phyloP scores from a whole-genome alignment of 768 basidiomycete species.

The Botryobasidium botryosum region DNA sequence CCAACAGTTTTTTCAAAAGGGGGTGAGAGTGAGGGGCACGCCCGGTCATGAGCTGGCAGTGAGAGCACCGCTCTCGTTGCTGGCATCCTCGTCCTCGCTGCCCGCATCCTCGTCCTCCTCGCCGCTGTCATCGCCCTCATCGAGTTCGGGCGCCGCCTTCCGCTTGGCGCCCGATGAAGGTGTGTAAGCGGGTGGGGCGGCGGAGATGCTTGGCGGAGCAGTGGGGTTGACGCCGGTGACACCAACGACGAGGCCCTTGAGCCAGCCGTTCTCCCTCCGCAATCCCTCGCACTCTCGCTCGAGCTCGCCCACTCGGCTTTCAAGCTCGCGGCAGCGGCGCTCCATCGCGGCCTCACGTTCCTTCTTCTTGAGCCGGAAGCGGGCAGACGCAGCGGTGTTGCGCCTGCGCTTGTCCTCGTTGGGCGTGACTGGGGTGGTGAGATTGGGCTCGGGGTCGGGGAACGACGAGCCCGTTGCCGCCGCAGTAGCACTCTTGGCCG shows the following conservation, averaged over 20 bases:
- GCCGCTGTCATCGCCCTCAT: too few species aligned
- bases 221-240: conserved; percentile 33
- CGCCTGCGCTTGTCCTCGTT: conserved; percentile 84
- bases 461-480: not conserved
- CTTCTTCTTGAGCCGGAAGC: conserved; percentile 92
- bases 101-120: conserved; percentile 90
- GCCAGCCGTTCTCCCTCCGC: conserved; percentile 80
- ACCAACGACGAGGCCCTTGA: conserved; percentile 78
- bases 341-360: conserved; percentile 85
- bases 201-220: too few species aligned
- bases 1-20: too few species aligned
- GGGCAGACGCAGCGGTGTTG: conserved; percentile 84
- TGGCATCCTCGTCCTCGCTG: too few species aligned
- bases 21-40: too few species aligned
- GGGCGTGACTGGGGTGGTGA: conserved; percentile 26
- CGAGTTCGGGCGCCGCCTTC: too few species aligned
- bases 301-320: conserved; percentile 57
- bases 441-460: conserved; percentile 9
- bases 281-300: conserved; percentile 85
- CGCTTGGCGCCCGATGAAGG: too few species aligned
- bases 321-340: conserved; percentile 68
- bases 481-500: conserved; percentile 10
- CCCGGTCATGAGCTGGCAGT: too few species aligned
- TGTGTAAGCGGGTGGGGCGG: too few species aligned
- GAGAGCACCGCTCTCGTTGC: too few species aligned